Base-by-base conservation (phyloP, 1,284 basidiomycete species). In the Heterobasidion occidentale region DNA sequence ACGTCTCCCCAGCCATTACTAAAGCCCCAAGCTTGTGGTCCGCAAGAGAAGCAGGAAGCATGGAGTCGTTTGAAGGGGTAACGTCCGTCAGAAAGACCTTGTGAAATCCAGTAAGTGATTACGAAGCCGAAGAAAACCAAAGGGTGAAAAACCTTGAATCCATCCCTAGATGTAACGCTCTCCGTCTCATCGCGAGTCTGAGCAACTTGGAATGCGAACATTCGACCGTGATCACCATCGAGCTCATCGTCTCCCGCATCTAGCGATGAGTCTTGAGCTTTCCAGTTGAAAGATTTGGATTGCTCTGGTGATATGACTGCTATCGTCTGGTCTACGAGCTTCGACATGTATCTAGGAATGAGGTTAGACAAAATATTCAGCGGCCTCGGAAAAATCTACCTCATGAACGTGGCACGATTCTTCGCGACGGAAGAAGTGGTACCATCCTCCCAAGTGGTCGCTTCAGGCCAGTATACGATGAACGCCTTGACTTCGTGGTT, bases 401-500 rank as follows among this genome's bases (percentile, higher is more conserved):
- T 67, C 78, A 86, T 82, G 61, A 86, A 85, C 0, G 80, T 83
- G 6, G 80, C 68, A 14, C 82, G 71, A 64, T 83, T 85, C 1
- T 78, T 71, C 27, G 70, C 62, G 44, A 80, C 72, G 4, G 79
- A 70, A 0, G 74, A 69, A 1, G 68, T 53, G 0, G 77, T 74
- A 38, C 71, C 67, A 64, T 83, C 79, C 35, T 78, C 68, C 83
- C 84, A 86, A 0, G 82, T 85, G 0, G 70, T 73, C 42, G 79
- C 73, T 60, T 86, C 79, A 0, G 82, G 83, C 83, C 83, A 86
- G 57, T 80, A 83, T 4, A 86, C 61, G 20, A 80, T 71, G 56
- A 76, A 80, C 1, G 42, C 42, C 27, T 27, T 27, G 27, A 27
- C 4, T 27, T 27, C 27, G 27, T 27, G 4, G 27, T 27, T 27